A percentile compares a stretch with the other conserved stretches of the same genome.
phyloP scores from a whole-genome alignment of 2,329 filamentous ascomycete genomes.

The Ascochyta rabiei region DNA sequence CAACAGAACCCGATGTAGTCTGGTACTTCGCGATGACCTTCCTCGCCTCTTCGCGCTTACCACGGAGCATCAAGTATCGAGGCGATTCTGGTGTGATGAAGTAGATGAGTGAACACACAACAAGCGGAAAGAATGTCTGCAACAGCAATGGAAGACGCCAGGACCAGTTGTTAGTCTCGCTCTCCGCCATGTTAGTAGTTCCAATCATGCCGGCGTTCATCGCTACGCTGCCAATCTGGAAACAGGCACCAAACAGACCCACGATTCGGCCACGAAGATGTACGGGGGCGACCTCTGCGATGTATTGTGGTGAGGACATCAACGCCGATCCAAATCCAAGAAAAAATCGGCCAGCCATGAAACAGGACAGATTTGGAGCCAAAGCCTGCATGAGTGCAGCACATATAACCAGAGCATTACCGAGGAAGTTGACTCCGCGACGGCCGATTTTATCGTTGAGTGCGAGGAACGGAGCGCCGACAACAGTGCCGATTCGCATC shows the following conservation, averaged over 20 bases:
- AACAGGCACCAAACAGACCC: conserved; percentile 56
- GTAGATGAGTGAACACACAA: conserved; percentile 47
- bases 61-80: conserved; percentile 46
- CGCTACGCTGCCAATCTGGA: conserved; percentile 53
- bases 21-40: conserved; percentile 47
- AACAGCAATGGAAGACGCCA: conserved; percentile 48
- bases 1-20: conserved; percentile 49
- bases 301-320: conserved; percentile 50
- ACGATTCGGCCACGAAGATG: conserved; percentile 53
- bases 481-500: conserved; percentile 56
- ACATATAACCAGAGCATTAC: conserved; percentile 54
- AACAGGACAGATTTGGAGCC: conserved; percentile 36
- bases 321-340: conserved; percentile 48
- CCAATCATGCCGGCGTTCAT: conserved; percentile 55
- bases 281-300: conserved; percentile 44
- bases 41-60: conserved; percentile 21
- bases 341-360: conserved; percentile 49
- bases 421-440: conserved; percentile 55
- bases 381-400: conserved; percentile 50
- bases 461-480: conserved; percentile 54
- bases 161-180: conserved; percentile 22
- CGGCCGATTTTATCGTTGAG: conserved; percentile 55
- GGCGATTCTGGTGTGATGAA: conserved; percentile 44
- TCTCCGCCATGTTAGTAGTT: conserved; percentile 43
- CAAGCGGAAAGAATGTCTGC: conserved; percentile 55